These are phyloP conservation scores for Xylaria acuta DNA, from an alignment of 495 filamentous ascomycete genomes.

Conservation along the genomic window DNA sequence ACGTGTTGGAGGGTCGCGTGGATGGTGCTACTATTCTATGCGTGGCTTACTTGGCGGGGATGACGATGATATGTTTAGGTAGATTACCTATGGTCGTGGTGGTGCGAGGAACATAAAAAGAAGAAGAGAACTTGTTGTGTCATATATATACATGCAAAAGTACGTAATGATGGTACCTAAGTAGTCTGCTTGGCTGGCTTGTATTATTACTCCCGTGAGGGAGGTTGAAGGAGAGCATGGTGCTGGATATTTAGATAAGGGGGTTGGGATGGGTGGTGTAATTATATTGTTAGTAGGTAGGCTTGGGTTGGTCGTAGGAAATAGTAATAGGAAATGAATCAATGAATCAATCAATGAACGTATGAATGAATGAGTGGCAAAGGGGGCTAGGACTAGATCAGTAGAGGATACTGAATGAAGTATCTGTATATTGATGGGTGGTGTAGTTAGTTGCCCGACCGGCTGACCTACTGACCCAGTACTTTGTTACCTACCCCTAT, in stretches of 20 bases:
- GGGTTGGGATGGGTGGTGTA: background rate
- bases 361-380: too few species aligned
- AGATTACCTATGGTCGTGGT: background rate
- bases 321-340: background rate
- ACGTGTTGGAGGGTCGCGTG: constrained; percentile 50
- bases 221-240: background rate
- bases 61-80: constrained; percentile 36
- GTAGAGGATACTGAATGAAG: too few species aligned
- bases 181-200: background rate
- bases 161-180: constrained; percentile 3
- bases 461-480: too few species aligned
- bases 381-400: too few species aligned
- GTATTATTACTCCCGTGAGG: background rate
- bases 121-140: background rate
- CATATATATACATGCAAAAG: constrained; percentile 4
- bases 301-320: background rate
- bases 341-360: background rate
- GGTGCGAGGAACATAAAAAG: background rate
- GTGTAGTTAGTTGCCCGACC: too few species aligned
- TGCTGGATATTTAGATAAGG: background rate
- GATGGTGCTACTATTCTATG: constrained; percentile 53
- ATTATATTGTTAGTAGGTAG: background rate
- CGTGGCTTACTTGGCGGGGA: constrained; percentile 48
- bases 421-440: too few species aligned
- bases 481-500: too few species aligned